Percentiles rank a stretch among this genome's conserved stretches.
Evolutionary conservation across 805 yeast species (phyloP).

Genomic region (Novakomyces olei): DNA sequence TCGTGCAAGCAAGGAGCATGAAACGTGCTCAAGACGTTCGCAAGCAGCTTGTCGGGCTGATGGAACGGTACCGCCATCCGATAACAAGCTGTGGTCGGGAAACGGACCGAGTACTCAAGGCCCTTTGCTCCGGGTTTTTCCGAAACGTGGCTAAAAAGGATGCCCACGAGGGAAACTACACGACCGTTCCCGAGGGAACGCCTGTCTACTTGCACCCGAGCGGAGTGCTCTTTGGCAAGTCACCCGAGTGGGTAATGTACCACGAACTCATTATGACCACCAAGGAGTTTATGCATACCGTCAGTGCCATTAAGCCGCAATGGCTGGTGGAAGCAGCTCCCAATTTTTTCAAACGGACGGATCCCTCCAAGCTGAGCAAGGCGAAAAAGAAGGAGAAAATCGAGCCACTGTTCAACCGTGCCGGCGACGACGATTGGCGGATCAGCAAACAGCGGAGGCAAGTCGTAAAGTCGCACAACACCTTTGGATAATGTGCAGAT

Average conservation of each 20-base stretch:
- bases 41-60: slow-evolving; percentile 38
- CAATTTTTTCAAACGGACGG: slow-evolving; percentile 45
- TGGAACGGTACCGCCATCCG: slow-evolving; percentile 15
- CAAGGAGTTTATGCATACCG: slow-evolving; percentile 66
- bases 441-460: slow-evolving; percentile 26
- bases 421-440: slow-evolving; percentile 55
- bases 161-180: slow-evolving; percentile 30
- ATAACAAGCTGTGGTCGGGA: slow-evolving; percentile 16
- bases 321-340: slow-evolving; percentile 64
- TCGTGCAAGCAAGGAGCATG: slow-evolving; percentile 52
- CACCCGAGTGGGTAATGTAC: slow-evolving; percentile 51
- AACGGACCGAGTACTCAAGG: slow-evolving; percentile 24
- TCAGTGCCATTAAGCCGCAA: slow-evolving; percentile 30
- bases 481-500: too few species aligned
- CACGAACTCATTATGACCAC: slow-evolving; percentile 69
- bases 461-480: too few species aligned
- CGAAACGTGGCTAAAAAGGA: slow-evolving; percentile 42
- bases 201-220: slow-evolving; percentile 67
- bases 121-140: slow-evolving; percentile 47
- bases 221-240: slow-evolving; percentile 52
- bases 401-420: slow-evolving; percentile 45
- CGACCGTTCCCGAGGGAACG: slow-evolving; percentile 18
- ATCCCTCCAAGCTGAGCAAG: slow-evolving; percentile 26
- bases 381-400: slow-evolving; percentile 40
- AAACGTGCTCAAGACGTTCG: slow-evolving; percentile 46